A percentile compares a stretch with the other conserved stretches of the same genome.
These are phyloP conservation scores for Zygotorulaspora mrakii DNA, from an alignment of 1,139 yeast genomes.

Conservation along the genomic window DNA sequence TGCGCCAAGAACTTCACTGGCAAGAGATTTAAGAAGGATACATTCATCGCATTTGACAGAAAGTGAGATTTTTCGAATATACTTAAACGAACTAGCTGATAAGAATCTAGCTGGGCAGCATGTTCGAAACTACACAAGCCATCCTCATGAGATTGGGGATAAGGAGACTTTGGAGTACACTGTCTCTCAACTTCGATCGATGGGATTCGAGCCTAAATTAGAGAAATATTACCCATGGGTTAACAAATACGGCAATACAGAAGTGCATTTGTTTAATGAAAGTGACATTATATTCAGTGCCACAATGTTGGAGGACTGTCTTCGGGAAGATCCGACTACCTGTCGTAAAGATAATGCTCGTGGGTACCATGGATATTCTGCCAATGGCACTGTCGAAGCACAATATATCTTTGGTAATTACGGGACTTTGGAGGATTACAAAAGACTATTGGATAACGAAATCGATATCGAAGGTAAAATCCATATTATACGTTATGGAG, in stretches of 20 bases:
- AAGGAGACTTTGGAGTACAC: constrained; percentile 44
- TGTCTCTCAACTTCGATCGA: constrained; percentile 39
- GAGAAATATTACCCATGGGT: constrained; percentile 58
- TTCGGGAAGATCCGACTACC: constrained; percentile 67
- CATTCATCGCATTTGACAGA: constrained; percentile 62
- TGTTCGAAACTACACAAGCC: constrained; percentile 39
- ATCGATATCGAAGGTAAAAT: constrained; percentile 45
- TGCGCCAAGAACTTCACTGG: constrained; percentile 80
- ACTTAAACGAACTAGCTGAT: constrained; percentile 35
- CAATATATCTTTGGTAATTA: constrained; percentile 56
- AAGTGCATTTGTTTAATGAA: constrained; percentile 42
- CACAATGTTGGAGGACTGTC: constrained; percentile 61
- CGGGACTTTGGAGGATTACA: constrained; percentile 61
- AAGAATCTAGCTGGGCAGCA: constrained; percentile 40
- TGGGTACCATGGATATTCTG: constrained; percentile 61
- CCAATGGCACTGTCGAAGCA: constrained; percentile 54
- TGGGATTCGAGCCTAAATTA: constrained; percentile 50
- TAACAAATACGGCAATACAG: constrained; percentile 49
- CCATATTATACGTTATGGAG: constrained; percentile 59
- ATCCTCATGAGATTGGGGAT: constrained; percentile 44
- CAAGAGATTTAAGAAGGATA: constrained; percentile 75
- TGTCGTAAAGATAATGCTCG: constrained; percentile 43
- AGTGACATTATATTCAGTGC: constrained; percentile 51
- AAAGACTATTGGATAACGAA: constrained; percentile 40
- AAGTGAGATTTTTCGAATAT: constrained; percentile 58